A percentile compares a stretch with the other conserved stretches of the same genome.
Conservation (phyloP, 2,329 filamentous ascomycete species). For the Aquanectria penicillioides region DNA sequence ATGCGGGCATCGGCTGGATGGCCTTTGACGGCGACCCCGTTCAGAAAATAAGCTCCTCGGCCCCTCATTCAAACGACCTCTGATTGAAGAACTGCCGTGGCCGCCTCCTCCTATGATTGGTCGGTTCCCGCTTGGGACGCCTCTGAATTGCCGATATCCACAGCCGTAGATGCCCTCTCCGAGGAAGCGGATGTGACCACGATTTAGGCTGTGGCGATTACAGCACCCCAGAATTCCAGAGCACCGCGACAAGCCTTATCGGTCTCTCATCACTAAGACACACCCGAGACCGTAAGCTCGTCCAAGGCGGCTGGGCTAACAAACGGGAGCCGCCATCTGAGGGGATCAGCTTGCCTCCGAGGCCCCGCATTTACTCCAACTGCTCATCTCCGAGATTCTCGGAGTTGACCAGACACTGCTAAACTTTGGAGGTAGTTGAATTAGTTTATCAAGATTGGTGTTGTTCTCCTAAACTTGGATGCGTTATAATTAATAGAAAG, state of each 20-base stretch:
- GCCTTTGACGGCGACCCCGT: too few species aligned
- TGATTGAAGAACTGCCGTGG: not conserved
- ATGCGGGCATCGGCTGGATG: too few species aligned
- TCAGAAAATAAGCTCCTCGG: not conserved
- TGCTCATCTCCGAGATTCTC: not conserved
- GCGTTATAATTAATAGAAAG: too few species aligned
- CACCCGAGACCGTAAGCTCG: too few species aligned
- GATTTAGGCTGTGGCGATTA: too few species aligned
- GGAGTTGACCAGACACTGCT: too few species aligned
- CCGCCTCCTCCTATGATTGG: not conserved
- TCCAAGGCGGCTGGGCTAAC: not conserved
- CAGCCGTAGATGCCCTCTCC: not conserved
- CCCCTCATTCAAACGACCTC: not conserved
- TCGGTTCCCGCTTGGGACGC: not conserved
- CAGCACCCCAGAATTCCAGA: too few species aligned
- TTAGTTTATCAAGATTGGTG: too few species aligned
- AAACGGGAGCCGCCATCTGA: not conserved
- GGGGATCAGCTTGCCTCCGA: not conserved
- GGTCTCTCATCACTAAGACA: too few species aligned
- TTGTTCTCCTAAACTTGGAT: too few species aligned
- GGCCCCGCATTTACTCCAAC: slow-evolving; percentile 1
- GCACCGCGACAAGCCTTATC: too few species aligned
- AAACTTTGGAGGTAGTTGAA: too few species aligned
- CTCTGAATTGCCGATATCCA: slow-evolving; percentile 2
- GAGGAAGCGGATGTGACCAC: not conserved